These are phyloP conservation scores for Pluteus cervinus DNA, from an alignment of 768 basidiomycete species.

Conservation along the genomic window DNA sequence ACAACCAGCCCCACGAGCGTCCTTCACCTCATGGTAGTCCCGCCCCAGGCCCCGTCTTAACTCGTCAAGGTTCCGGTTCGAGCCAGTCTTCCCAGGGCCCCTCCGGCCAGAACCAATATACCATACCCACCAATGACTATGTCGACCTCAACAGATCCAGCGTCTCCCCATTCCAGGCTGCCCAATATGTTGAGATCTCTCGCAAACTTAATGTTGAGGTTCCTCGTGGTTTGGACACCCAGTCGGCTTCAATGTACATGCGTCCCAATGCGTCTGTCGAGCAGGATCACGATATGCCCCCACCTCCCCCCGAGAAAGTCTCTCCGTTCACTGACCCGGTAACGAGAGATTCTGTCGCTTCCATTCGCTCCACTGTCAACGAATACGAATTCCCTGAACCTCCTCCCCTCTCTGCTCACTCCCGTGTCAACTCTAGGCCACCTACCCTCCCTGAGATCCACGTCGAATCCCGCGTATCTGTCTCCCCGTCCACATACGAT, in stretches of 20 bases:
- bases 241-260: conserved; percentile 13
- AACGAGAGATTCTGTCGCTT: conserved; percentile 9
- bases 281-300: conserved; percentile 18
- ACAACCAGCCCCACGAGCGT: too few relatives aligned
- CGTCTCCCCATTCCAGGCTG: conserved; percentile 70
- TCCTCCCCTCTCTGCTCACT: conserved; percentile 29
- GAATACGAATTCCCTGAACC: conserved; percentile 32
- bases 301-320: conserved; percentile 13
- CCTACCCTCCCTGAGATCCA: conserved; percentile 50
- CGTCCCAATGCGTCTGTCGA: conserved; percentile 8
- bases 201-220: conserved; percentile 41
- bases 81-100: too few relatives aligned
- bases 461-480: conserved; percentile 37
- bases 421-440: conserved; percentile 43
- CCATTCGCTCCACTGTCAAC: conserved; percentile 8
- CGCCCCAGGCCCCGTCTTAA: too few relatives aligned
- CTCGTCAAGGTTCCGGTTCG: too few relatives aligned
- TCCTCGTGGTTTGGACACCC: conserved; percentile 27
- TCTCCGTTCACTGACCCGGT: conserved; percentile 26
- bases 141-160: conserved; percentile 63
- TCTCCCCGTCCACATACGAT: conserved; percentile 20
- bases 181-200: conserved; percentile 69
- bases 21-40: too few relatives aligned
- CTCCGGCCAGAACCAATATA: too few relatives aligned
- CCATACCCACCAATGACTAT: conserved; percentile 37